Conservation (phyloP, 495 filamentous ascomycete genomes). For the Platismatia glauca region DNA sequence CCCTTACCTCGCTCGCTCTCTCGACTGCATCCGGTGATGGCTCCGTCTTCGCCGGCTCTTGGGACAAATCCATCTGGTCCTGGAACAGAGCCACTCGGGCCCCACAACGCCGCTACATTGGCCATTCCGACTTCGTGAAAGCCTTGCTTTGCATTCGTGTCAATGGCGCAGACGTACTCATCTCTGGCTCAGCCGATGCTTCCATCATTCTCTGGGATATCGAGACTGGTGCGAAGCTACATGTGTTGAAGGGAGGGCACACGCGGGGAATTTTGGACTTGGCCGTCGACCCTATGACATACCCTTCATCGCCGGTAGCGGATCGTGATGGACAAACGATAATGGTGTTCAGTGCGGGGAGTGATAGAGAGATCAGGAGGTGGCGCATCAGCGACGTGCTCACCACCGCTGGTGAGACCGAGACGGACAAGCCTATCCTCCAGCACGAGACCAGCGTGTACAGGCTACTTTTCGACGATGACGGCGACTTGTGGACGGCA, state of each 20-base stretch:
- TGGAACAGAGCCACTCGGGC: slow-evolving; percentile 56
- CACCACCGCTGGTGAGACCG: slow-evolving; percentile 33
- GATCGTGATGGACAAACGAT: slow-evolving; percentile 30
- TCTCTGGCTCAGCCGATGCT: slow-evolving; percentile 81
- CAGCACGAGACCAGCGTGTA: slow-evolving; percentile 89
- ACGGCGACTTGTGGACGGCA: slow-evolving; percentile 80
- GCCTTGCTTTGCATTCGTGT: slow-evolving; percentile 42
- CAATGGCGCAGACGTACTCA: slow-evolving; percentile 44
- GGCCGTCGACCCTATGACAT: slow-evolving; percentile 54
- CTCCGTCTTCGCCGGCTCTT: slow-evolving; percentile 75
- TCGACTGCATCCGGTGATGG: slow-evolving; percentile 40
- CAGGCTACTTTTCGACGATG: slow-evolving; percentile 55
- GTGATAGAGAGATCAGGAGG: slow-evolving; percentile 72
- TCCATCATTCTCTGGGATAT: slow-evolving; percentile 79
- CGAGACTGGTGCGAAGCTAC: slow-evolving; percentile 53
- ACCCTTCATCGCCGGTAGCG: slow-evolving; percentile 7
- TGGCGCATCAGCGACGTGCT: slow-evolving; percentile 46
- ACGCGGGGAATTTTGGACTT: slow-evolving; percentile 69
- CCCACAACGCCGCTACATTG: slow-evolving; percentile 48
- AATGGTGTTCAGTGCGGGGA: slow-evolving; percentile 66
- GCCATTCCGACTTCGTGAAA: slow-evolving; percentile 89
- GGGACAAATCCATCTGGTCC: slow-evolving; percentile 86
- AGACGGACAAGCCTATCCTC: slow-evolving; percentile 51
- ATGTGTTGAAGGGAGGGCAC: slow-evolving; percentile 63
- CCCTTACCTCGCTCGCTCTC: slow-evolving; percentile 68